These are phyloP conservation scores for Pulveroboletus sp. DNA, from an alignment of 768 basidiomycete genomes.

Conservation along the genomic window DNA sequence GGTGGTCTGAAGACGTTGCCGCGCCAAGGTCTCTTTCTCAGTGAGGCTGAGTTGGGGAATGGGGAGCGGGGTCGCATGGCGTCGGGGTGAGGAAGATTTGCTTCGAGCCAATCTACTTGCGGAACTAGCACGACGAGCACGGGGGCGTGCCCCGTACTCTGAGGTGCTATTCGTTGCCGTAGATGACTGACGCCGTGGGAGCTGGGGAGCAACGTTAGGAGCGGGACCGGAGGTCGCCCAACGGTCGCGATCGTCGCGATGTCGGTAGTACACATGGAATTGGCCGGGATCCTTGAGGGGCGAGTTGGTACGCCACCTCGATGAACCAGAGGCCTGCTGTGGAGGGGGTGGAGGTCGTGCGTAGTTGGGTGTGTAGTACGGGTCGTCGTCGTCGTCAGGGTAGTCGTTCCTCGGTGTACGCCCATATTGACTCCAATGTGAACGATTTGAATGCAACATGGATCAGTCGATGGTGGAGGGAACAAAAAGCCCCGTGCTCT, in stretches of 20 bases:
- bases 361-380: conserved; percentile 12
- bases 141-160: conserved; percentile 13
- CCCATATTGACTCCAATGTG: background rate
- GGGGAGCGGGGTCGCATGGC: conserved; percentile 14
- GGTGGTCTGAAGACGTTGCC: conserved; percentile 18
- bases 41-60: conserved; percentile 18
- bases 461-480: background rate
- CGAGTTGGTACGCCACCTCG: conserved; percentile 19
- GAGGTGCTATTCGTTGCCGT: conserved; percentile 14
- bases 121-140: conserved; percentile 16
- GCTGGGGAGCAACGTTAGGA: conserved; percentile 14
- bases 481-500: conserved; percentile 2
- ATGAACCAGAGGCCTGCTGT: conserved; percentile 2
- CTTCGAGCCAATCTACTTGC: conserved; percentile 10
- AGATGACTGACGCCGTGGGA: conserved; percentile 18
- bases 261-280: conserved; percentile 13
- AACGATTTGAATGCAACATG: conserved; percentile 7
- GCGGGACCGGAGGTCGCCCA: conserved; percentile 9
- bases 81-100: conserved; percentile 22
- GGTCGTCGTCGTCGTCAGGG: conserved; percentile 14
- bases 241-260: conserved; percentile 22
- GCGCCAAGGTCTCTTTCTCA: conserved; percentile 19
- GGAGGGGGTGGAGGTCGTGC: conserved; percentile 2
- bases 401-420: conserved; percentile 7
- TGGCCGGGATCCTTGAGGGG: conserved; percentile 4